Base-by-base conservation (phyloP, 148 eudicot genomes). In the Rhododendron ovatum region DNA sequence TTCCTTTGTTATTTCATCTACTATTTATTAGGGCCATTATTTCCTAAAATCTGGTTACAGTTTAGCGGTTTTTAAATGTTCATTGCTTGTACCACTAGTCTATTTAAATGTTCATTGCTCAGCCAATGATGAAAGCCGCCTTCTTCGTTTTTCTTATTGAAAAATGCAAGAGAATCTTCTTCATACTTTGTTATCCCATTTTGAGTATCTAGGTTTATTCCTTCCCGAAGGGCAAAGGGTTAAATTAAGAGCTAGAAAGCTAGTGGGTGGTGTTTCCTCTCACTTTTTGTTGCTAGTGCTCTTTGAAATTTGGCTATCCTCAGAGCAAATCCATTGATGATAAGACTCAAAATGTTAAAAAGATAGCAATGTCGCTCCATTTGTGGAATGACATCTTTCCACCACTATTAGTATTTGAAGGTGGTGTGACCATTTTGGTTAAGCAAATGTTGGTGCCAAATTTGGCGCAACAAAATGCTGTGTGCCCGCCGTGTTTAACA, bases 121-220 rank as follows among this genome's bases (percentile, higher is more conserved):
- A 3, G 69, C 61, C 82, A 82, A 86, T 86, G 12, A 74, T 86
- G 84, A 82, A 30, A 82, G 79, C 28, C 10, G 69, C 55, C 50
- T 48, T 61, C 17, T 43, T 61, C 80, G 30, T 76, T 71, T 71
- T 53, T 41, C 50, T 75, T 86, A 51, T 71, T 67, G 82, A 41
- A 39, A 41, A 14, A 85, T 76, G 37, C 86, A 57, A 53, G 39
- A 50, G 55, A 80, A 80, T 80, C 59, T 48, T 80, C 65, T 48
- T 79, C 63, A 4, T 41, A 48, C 43, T 41, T 28, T 80, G 61
- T 30, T 39, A 85, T 43, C 83, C 83, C 71, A 78, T 50, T 71
- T 47, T 55, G 48, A 47, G 43, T 51, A 33, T 71, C 28, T 48
- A 67, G 63, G 79, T 20, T 65, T 86, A 11, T 86, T 63, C 67